phyloP scores from a whole-genome alignment of 148 eudicot genomes.

The Vaccinium corymbosum region DNA sequence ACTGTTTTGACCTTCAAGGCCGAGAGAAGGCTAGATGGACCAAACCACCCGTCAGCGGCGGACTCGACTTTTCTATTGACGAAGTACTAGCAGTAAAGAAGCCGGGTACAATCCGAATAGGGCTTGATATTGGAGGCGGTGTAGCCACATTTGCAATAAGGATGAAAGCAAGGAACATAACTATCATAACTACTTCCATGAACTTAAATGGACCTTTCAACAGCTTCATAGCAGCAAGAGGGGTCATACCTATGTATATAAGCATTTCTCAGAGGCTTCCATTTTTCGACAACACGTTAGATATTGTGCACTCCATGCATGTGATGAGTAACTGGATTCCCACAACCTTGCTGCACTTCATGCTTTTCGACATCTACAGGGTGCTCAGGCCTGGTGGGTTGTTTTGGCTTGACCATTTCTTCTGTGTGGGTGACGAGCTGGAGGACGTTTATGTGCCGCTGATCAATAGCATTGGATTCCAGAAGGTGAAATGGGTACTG shows the following conservation, averaged over 20 bases:
- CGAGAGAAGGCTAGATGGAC: conserved; percentile 24
- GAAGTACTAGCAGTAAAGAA: conserved; percentile 39
- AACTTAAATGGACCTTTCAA: conserved; percentile 39
- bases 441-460: conserved; percentile 32
- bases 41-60: background rate
- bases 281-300: conserved; percentile 39
- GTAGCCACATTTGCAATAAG: conserved; percentile 45
- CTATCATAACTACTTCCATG: conserved; percentile 40
- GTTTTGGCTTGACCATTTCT: conserved; percentile 44
- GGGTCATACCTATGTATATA: conserved; percentile 35
- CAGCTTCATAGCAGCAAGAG: conserved; percentile 38
- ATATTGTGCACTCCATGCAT: conserved; percentile 42
- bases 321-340: conserved; percentile 44
- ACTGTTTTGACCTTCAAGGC: conserved; percentile 35
- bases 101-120: conserved; percentile 36
- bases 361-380: conserved; percentile 33
- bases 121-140: conserved; percentile 47
- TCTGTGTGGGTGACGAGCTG: conserved; percentile 36
- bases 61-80: conserved; percentile 40
- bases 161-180: conserved; percentile 40
- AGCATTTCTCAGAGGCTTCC: conserved; percentile 40
- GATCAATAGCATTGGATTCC: conserved; percentile 36
- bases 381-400: conserved; percentile 41
- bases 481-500: conserved; percentile 37
- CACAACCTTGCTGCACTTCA: conserved; percentile 19